These are phyloP conservation scores for Rubia balearica DNA, from an alignment of 305 asterid genomes.

Conservation along the genomic window DNA sequence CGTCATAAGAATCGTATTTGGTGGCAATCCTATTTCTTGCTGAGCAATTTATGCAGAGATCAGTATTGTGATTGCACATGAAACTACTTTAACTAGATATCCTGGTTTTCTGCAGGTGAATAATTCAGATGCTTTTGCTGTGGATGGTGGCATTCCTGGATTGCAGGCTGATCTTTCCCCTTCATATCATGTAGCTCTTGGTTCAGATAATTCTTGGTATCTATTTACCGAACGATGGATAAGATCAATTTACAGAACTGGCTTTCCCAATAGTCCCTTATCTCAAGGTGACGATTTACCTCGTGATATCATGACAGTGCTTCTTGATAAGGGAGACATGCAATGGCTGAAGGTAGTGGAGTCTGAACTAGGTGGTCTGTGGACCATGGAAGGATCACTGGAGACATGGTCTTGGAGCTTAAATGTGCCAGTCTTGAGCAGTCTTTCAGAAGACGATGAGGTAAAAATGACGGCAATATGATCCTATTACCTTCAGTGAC, in stretches of 20 bases:
- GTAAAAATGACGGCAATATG: conserved; percentile 33
- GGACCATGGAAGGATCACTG: conserved; percentile 96
- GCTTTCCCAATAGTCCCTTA: conserved; percentile 83
- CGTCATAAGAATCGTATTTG: background rate
- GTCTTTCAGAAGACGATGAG: conserved; percentile 93
- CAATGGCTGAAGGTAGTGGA: conserved; percentile 87
- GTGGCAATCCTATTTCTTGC: conserved; percentile 4
- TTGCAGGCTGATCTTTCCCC: conserved; percentile 39
- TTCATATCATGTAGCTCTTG: conserved; percentile 85
- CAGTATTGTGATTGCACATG: background rate
- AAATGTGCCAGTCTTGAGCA: conserved; percentile 91
- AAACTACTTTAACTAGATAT: background rate
- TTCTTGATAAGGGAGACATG: conserved; percentile 73
- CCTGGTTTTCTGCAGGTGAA: conserved; percentile 48
- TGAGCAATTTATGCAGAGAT: background rate
- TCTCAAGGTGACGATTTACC: conserved; percentile 73
- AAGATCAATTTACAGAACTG: conserved; percentile 63
- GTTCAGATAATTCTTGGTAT: conserved; percentile 99
- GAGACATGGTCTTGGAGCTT: conserved; percentile 99
- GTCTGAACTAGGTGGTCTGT: conserved; percentile 84
- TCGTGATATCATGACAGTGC: conserved; percentile 62
- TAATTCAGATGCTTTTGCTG: conserved; percentile 54
- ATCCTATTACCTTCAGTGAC: background rate
- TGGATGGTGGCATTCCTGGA: conserved; percentile 26
- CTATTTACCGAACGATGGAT: conserved; percentile 98